Evolutionary conservation across 2,329 filamentous ascomycete species (phyloP).

Genomic region (Penicillium sp.): DNA sequence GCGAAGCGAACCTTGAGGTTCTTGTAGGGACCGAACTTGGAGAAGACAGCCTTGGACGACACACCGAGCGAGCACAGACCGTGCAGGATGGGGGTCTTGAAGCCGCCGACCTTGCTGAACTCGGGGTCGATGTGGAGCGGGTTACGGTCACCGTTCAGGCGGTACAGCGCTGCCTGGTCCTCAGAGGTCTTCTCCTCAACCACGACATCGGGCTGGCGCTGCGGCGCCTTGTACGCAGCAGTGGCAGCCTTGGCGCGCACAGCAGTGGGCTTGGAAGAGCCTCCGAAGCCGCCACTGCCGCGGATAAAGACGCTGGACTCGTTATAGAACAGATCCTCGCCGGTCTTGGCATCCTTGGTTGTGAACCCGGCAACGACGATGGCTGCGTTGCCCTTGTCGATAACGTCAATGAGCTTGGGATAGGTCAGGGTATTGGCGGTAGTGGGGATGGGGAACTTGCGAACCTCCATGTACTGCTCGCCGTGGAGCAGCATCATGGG

Average conservation of each 20-base stretch:
- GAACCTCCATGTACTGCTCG: slow-evolving; percentile 95
- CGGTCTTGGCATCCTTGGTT: slow-evolving; percentile 79
- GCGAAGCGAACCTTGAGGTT: slow-evolving; percentile 93
- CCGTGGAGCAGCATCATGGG: slow-evolving; percentile 99
- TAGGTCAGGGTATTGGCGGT: slow-evolving; percentile 72
- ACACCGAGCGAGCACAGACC: slow-evolving; percentile 96
- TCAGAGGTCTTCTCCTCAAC: slow-evolving; percentile 83
- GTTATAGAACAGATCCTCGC: slow-evolving; percentile 95
- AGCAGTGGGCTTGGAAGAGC: slow-evolving; percentile 67
- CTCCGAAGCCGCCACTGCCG: slow-evolving; percentile 86
- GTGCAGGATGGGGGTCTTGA: slow-evolving; percentile 91
- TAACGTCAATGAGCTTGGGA: slow-evolving; percentile 83
- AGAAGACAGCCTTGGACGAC: slow-evolving; percentile 83
- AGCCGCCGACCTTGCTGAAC: slow-evolving; percentile 93
- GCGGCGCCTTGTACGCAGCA: slow-evolving; percentile 73
- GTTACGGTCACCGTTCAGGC: slow-evolving; percentile 91
- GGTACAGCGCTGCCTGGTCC: slow-evolving; percentile 91
- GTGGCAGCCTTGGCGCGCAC: slow-evolving; percentile 76
- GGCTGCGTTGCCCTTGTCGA: slow-evolving; percentile 91
- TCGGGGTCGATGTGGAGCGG: slow-evolving; percentile 92
- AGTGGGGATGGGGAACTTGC: slow-evolving; percentile 88
- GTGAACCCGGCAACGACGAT: slow-evolving; percentile 76
- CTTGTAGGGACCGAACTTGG: slow-evolving; percentile 78
- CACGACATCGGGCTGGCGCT: slow-evolving; percentile 74
- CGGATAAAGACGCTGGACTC: slow-evolving; percentile 91